Base-by-base conservation (phyloP, 2,329 filamentous ascomycete genomes). In the Chrysoporthe cubensis region DNA sequence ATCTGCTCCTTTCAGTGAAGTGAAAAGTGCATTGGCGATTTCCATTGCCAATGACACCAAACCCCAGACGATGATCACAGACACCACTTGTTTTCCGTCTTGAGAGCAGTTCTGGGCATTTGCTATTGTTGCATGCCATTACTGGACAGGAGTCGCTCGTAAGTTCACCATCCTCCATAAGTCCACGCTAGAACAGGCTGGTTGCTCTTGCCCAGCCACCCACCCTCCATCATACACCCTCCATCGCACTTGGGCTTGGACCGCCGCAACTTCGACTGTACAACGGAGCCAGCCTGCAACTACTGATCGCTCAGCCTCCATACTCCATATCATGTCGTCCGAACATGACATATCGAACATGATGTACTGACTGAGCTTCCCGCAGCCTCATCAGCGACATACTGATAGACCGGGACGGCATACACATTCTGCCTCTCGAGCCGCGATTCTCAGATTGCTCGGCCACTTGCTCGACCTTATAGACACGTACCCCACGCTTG, bases 21-120 rank as follows among this genome's bases (percentile, higher is more conserved):
- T 61, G 18, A 67, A 65, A 64, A 62, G 52, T 65, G 58, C 57
- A 64, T 57, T 61, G 46, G 34, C 44, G 34, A 64, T 67, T 21
- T 16, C 58, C 64, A 43, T 40, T 37, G 14, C 66, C 65, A 50
- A 7, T 32, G 18, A 21, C 57, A 5, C 37, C 40, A 40, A 26
- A 40, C 52, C 16, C 21, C 44, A 56, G n/a, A 43, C 43, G 18
- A 69, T 66, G 64, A 21, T 56, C 21, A 46, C 34, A 63, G 43
- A 62, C 18, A 13, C n/a, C 46, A 37, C 37, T 46, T 21, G 26
- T 11, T 37, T 40, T 26, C 26, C 42, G 13, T 46, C 46, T 63
- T 56, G 42, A 50, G 56, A 57, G 37, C 11, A 40, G 18, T 56
- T 26, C 9, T 54, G 58, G 40, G 43, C 59, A 42, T 21, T 70